Conservation (phyloP, 257 asterid genomes). For the Nicotiana sylvestris region DNA sequence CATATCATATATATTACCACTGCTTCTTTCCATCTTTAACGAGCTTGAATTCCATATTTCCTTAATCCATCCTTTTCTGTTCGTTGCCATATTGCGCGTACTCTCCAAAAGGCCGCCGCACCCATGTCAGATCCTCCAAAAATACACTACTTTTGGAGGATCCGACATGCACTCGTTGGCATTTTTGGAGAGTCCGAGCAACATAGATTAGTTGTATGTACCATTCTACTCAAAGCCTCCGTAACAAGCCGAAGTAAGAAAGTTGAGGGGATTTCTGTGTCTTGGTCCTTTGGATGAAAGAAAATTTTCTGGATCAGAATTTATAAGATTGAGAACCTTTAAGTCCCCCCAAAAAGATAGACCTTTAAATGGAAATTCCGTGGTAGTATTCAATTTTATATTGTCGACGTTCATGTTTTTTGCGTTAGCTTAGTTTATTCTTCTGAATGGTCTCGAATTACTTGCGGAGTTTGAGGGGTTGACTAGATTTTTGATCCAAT, state of each 20-base stretch:
- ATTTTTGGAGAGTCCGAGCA: too few species aligned
- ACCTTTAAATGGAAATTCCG: not conserved
- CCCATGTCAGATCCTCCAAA: too few species aligned
- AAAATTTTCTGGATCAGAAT: not conserved
- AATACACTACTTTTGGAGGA: too few species aligned
- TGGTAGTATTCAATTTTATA: not conserved
- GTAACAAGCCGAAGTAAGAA: not conserved
- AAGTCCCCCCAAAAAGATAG: not conserved
- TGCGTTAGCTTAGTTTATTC: not conserved
- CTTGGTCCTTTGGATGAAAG: conserved; percentile 3
- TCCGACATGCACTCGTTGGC: too few species aligned
- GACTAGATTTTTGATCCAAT: not conserved
- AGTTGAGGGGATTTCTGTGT: not conserved
- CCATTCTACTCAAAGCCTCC: not conserved
- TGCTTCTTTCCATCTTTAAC: not conserved
- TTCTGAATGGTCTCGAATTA: not conserved
- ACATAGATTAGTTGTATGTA: not conserved
- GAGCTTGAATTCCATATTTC: not conserved
- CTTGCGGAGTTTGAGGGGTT: not conserved
- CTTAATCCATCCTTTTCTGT: not conserved
- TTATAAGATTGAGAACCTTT: not conserved
- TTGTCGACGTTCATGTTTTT: not conserved
- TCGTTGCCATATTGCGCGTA: not conserved
- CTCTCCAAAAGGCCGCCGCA: too few species aligned
- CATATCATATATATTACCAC: not conserved